phyloP scores from a whole-genome alignment of 768 basidiomycete genomes.

The Mycena venus region DNA sequence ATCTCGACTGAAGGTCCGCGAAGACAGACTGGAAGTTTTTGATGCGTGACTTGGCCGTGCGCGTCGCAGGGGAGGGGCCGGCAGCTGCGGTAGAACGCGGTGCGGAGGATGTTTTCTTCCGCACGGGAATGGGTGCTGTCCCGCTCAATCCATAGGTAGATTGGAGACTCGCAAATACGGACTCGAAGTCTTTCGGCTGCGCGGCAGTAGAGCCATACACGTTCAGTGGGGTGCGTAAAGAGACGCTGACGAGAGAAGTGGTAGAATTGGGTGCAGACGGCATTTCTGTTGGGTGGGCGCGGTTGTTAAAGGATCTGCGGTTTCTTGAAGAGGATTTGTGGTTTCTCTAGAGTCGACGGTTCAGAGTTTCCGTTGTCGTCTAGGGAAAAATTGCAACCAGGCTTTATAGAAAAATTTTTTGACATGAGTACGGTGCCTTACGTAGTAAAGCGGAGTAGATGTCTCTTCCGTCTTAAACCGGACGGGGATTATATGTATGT shows the following conservation, averaged over 20 bases:
- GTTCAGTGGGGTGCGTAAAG: slow-evolving; percentile 13
- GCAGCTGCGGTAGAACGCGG: not conserved
- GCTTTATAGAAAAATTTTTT: too few species aligned
- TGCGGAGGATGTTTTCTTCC: not conserved
- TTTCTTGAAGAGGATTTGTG: not conserved
- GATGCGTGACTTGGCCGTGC: not conserved
- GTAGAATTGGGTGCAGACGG: slow-evolving; percentile 14
- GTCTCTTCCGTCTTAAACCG: too few species aligned
- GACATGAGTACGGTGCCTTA: too few species aligned
- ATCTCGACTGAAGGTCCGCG: slow-evolving; percentile 9
- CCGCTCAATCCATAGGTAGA: slow-evolving; percentile 25
- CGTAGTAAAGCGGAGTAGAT: too few species aligned
- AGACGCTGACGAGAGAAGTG: slow-evolving; percentile 21
- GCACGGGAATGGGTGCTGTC: slow-evolving; percentile 9
- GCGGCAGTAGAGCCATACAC: not conserved
- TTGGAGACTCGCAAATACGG: slow-evolving; percentile 26
- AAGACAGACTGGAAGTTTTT: slow-evolving; percentile 1
- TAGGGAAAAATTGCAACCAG: too few species aligned
- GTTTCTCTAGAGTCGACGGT: too few species aligned
- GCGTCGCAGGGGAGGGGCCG: not conserved
- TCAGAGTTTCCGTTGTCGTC: too few species aligned
- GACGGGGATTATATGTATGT: too few species aligned
- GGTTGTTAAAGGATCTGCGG: not conserved
- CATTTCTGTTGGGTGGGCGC: not conserved
- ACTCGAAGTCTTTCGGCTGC: slow-evolving; percentile 16